Percentiles rank a stretch among this genome's conserved stretches.
Conservation (phyloP, 2,329 filamentous ascomycete genomes). For the Ophiognomonia clavigignenti-juglandacearum region DNA sequence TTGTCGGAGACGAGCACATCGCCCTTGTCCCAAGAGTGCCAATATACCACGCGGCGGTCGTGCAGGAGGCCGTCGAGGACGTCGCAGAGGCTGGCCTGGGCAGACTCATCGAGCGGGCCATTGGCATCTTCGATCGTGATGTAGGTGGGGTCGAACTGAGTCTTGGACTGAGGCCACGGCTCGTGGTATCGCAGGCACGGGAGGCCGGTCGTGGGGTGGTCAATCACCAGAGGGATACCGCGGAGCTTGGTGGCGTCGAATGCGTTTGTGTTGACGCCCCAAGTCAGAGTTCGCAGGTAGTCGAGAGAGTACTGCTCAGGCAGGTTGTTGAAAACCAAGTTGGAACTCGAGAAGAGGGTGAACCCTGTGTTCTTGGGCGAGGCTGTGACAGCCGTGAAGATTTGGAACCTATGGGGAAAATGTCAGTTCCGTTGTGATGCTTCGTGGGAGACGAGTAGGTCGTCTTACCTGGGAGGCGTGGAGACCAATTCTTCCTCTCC, state of each 20-base stretch:
- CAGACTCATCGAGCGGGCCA: neutral
- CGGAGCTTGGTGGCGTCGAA: slow-evolving; percentile 40
- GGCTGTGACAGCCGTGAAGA: slow-evolving; percentile 42
- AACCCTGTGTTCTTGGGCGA: slow-evolving; percentile 47
- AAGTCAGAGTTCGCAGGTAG: slow-evolving; percentile 35
- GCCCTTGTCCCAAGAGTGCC: slow-evolving; percentile 49
- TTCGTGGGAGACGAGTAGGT: too few relatives aligned
- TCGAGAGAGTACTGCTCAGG: slow-evolving; percentile 29
- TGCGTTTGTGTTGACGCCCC: slow-evolving; percentile 43
- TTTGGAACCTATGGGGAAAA: slow-evolving; percentile 45
- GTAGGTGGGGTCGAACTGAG: slow-evolving; percentile 41
- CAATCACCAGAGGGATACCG: slow-evolving; percentile 37
- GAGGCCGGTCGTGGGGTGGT: slow-evolving; percentile 38
- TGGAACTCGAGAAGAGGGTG: slow-evolving; percentile 50
- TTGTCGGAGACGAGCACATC: slow-evolving; percentile 52
- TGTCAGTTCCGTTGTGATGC: too few relatives aligned
- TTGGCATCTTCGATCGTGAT: slow-evolving; percentile 33
- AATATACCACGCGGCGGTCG: slow-evolving; percentile 44
- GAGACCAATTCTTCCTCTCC: slow-evolving; percentile 37
- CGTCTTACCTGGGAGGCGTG: slow-evolving; percentile 35
- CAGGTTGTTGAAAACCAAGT: slow-evolving; percentile 43
- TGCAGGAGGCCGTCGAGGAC: slow-evolving; percentile 39
- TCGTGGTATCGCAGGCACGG: slow-evolving; percentile 52
- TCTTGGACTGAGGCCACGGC: slow-evolving; percentile 48
- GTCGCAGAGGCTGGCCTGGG: slow-evolving; percentile 26